These are phyloP conservation scores for Melanogaster broomeanus DNA, from an alignment of 768 basidiomycete species.

Conservation along the genomic window DNA sequence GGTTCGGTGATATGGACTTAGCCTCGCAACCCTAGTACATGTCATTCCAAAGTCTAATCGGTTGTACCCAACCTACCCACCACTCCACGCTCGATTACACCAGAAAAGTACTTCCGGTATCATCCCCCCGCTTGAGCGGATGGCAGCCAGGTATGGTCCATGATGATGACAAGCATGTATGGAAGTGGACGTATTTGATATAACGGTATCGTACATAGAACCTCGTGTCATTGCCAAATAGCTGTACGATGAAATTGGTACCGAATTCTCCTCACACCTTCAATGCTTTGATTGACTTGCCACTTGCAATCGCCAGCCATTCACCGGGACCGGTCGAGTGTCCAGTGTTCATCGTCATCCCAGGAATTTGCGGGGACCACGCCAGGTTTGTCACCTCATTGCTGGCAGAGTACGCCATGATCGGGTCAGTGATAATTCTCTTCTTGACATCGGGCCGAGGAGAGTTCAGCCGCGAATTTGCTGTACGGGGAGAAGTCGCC, in stretches of 20 bases:
- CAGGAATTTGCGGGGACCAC: slow-evolving; percentile 86
- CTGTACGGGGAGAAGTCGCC: slow-evolving; percentile 66
- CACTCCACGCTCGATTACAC: too few relatives aligned
- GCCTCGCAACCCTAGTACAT: too few relatives aligned
- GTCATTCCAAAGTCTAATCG: too few relatives aligned
- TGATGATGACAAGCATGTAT: too few relatives aligned
- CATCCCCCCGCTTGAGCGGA: too few relatives aligned
- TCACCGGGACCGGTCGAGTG: slow-evolving; percentile 76
- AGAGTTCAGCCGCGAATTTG: slow-evolving; percentile 74
- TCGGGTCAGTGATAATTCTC: slow-evolving; percentile 69
- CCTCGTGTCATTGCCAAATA: neutral
- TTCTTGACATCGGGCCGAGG: slow-evolving; percentile 83
- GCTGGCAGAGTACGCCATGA: slow-evolving; percentile 81
- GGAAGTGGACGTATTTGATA: too few relatives aligned
- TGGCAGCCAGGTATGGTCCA: too few relatives aligned
- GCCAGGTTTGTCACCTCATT: slow-evolving; percentile 81
- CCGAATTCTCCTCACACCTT: slow-evolving; percentile 57
- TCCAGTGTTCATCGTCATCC: slow-evolving; percentile 73
- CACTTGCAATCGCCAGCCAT: slow-evolving; percentile 84
- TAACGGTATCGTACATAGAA: neutral
- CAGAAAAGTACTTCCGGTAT: too few relatives aligned
- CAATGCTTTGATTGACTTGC: slow-evolving; percentile 78
- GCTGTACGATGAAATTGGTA: neutral
- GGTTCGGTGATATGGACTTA: too few relatives aligned
- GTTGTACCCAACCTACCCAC: too few relatives aligned